Percentiles rank a stretch among this genome's conserved stretches.
phyloP scores from a whole-genome alignment of 2,329 filamentous ascomycete genomes.

The Alternaria triticimaculans region DNA sequence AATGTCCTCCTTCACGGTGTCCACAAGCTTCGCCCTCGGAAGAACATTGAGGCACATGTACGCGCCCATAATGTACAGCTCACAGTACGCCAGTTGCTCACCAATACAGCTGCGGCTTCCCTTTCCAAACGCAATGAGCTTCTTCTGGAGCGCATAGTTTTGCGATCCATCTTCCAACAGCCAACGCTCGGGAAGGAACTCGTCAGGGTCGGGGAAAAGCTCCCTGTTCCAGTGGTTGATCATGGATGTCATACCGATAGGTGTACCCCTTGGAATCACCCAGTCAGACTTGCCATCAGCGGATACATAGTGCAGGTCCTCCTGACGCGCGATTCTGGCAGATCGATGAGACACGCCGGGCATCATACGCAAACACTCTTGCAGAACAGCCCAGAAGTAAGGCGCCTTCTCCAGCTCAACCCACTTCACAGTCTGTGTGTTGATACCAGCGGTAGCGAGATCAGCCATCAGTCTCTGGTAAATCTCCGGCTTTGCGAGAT shows the following conservation, averaged over 20 bases:
- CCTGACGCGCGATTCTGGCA: constrained; percentile 25
- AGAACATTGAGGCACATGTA: constrained; percentile 29
- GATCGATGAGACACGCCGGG: constrained; percentile 35
- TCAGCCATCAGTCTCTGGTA: constrained; percentile 30
- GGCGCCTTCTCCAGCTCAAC: constrained; percentile 38
- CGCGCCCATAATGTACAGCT: constrained; percentile 33
- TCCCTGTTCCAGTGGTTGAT: constrained; percentile 42
- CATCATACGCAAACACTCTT: constrained; percentile 47
- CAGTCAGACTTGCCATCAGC: constrained; percentile 28
- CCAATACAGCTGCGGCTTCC: constrained; percentile 41
- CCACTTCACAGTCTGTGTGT: constrained; percentile 22
- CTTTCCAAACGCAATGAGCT: constrained; percentile 36
- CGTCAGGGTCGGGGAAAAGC: constrained; percentile 34
- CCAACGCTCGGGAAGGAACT: constrained; percentile 46
- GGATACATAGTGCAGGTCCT: constrained; percentile 29
- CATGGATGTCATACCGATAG: constrained; percentile 39
- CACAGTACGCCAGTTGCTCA: constrained; percentile 38
- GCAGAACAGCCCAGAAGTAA: constrained; percentile 42
- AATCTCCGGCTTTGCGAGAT: constrained; percentile 39
- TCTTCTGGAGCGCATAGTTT: constrained; percentile 29
- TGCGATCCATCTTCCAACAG: constrained; percentile 26
- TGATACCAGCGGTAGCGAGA: constrained; percentile 21
- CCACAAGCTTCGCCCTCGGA: constrained; percentile 30
- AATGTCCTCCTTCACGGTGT: constrained; percentile 33
- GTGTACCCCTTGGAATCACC: constrained; percentile 34